These are phyloP conservation scores for Gastrolobium bilobum DNA, from an alignment of 306 rosid genomes.

Conservation along the genomic window DNA sequence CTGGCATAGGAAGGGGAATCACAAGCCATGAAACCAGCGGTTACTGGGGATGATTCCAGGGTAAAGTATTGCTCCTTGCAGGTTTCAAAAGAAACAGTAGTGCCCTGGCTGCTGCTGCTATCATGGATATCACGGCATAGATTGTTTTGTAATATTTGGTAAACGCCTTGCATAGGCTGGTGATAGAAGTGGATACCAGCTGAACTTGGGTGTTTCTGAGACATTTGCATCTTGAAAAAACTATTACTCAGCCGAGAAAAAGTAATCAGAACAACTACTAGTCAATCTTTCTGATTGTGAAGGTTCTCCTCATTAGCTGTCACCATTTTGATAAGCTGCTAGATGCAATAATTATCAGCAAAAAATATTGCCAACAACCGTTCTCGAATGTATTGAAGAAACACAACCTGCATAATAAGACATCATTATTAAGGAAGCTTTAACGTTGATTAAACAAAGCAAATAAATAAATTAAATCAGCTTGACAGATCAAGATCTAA, in stretches of 20 bases:
- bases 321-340: constrained; percentile 30
- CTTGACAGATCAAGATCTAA: constrained; percentile 2
- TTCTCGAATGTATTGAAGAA: constrained; percentile 5
- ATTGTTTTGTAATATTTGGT: constrained; percentile 64
- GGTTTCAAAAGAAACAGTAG: constrained; percentile 61
- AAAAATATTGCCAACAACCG: background rate
- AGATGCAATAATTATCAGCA: constrained; percentile 39
- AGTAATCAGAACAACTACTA: background rate
- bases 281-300: background rate
- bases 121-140: constrained; percentile 46
- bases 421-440: background rate
- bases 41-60: constrained; percentile 70
- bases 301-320: background rate
- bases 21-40: constrained; percentile 48
- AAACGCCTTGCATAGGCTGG: constrained; percentile 63
- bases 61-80: constrained; percentile 65
- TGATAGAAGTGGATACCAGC: constrained; percentile 59
- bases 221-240: constrained; percentile 63
- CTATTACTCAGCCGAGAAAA: constrained; percentile 1
- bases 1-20: constrained; percentile 82
- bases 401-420: constrained; percentile 50
- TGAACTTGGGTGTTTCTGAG: constrained; percentile 57
- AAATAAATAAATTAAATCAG: background rate
- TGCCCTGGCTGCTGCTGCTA: constrained; percentile 65
- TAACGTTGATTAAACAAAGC: constrained; percentile 14